A percentile compares a stretch with the other conserved stretches of the same genome.
phyloP scores from a whole-genome alignment of 345 rosid genomes.

The Rhodomyrtus tomentosa region DNA sequence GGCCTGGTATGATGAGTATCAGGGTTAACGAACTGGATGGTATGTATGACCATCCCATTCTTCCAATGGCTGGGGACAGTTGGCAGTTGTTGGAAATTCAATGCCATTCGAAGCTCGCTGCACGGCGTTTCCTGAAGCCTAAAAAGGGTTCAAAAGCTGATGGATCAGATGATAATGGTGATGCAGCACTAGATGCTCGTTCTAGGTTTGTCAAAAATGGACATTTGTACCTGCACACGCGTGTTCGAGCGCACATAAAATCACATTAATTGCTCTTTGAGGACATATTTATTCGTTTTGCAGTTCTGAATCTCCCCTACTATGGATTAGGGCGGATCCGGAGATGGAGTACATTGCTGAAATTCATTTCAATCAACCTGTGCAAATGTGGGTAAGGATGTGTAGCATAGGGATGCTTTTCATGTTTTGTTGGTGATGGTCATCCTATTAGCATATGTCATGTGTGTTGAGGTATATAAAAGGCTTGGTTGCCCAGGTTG shows the following conservation, averaged over 20 bases:
- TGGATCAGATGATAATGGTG: slow-evolving; percentile 86
- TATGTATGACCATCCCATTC: slow-evolving; percentile 90
- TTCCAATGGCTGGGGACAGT: slow-evolving; percentile 87
- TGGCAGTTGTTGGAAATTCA: slow-evolving; percentile 97
- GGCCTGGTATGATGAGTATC: slow-evolving; percentile 99
- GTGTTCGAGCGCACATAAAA: not conserved
- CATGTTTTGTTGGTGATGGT: not conserved
- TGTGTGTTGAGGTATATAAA: not conserved
- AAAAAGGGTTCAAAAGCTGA: slow-evolving; percentile 91
- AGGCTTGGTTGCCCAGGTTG: not conserved
- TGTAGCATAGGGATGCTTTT: not conserved
- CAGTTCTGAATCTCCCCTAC: slow-evolving; percentile 89
- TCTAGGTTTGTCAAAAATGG: slow-evolving; percentile 42
- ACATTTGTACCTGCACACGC: not conserved
- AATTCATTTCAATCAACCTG: slow-evolving; percentile 93
- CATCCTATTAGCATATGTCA: not conserved
- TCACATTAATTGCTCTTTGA: not conserved
- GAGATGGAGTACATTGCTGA: slow-evolving; percentile 98
- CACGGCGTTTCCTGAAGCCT: slow-evolving; percentile 87
- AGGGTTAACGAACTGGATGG: slow-evolving; percentile 93
- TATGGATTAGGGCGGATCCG: slow-evolving; percentile 96
- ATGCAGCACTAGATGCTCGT: slow-evolving; percentile 51
- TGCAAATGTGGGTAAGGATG: slow-evolving; percentile 96
- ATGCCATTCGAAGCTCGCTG: slow-evolving; percentile 91
- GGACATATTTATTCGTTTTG: slow-evolving; percentile 3